These are phyloP conservation scores for Berberis vulgaris DNA, from an alignment of 164 flowering plant species.

Conservation along the genomic window DNA sequence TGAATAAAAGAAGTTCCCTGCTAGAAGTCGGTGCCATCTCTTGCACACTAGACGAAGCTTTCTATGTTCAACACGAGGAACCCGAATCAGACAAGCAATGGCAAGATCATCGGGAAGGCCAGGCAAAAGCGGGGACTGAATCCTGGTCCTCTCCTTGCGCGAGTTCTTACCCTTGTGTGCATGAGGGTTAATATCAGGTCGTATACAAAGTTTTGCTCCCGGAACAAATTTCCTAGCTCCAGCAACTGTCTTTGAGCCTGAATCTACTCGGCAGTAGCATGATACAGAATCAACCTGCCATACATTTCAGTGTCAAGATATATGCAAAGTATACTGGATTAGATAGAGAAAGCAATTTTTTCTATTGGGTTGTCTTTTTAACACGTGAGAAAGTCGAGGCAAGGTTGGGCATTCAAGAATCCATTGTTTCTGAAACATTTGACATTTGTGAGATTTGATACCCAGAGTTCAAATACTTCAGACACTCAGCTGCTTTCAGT, in stretches of 20 bases:
- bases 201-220: constrained; percentile 79
- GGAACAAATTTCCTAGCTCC: constrained; percentile 88
- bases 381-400: too few species aligned
- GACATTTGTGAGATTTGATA: too few species aligned
- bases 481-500: too few species aligned
- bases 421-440: too few species aligned
- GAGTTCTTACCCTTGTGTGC: constrained; percentile 62
- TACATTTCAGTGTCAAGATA: constrained; percentile 8
- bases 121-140: constrained; percentile 82
- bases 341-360: too few species aligned
- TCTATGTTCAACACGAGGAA: constrained; percentile 84
- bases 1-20: constrained; percentile 81
- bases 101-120: constrained; percentile 98
- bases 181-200: constrained; percentile 74
- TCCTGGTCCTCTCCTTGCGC: constrained; percentile 60
- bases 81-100: constrained; percentile 84
- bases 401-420: too few species aligned
- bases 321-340: neutral
- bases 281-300: constrained; percentile 85
- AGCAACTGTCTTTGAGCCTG: constrained; percentile 74
- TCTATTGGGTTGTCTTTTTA: too few species aligned
- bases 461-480: too few species aligned
- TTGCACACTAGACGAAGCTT: constrained; percentile 90
- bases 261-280: constrained; percentile 80
- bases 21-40: constrained; percentile 79